A percentile compares a stretch with the other conserved stretches of the same genome.
These are phyloP conservation scores for Hordeum marinum DNA, from an alignment of 176 grass and related monocot species.

Conservation along the genomic window DNA sequence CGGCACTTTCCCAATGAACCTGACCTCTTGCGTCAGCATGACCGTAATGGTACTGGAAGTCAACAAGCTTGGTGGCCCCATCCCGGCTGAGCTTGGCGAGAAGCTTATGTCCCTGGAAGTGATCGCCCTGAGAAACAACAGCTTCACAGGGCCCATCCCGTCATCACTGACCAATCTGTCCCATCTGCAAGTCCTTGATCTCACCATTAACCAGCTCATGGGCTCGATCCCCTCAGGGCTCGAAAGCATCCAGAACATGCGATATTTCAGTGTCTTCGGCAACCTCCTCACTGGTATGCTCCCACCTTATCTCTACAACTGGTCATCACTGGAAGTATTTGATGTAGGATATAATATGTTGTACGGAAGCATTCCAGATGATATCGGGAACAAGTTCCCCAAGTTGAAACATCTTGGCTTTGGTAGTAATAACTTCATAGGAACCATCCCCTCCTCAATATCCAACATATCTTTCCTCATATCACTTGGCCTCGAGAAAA, in stretches of 20 bases:
- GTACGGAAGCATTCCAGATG: no score
- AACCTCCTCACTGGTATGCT: no score
- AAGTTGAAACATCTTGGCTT: no score
- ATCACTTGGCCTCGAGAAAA: rapidly evolving
- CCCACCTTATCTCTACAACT: no score
- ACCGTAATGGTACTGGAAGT: background rate
- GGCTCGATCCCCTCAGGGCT: background rate
- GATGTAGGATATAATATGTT: no score
- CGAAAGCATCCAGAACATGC: background rate
- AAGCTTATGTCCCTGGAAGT: background rate
- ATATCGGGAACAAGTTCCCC: no score
- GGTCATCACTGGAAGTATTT: no score
- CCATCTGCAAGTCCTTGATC: background rate
- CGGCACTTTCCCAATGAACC: background rate
- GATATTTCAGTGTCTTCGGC: background rate
- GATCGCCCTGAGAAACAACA: background rate
- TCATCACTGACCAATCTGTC: background rate
- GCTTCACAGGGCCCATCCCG: background rate
- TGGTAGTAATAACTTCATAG: no score
- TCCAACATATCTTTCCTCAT: no score
- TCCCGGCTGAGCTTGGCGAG: background rate
- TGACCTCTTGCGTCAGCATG: background rate
- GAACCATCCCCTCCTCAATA: no score
- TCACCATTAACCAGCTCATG: background rate
- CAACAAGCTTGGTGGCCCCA: background rate